Base-by-base conservation (phyloP, 2,329 filamentous ascomycete species). In the Epichloe uncinata region DNA sequence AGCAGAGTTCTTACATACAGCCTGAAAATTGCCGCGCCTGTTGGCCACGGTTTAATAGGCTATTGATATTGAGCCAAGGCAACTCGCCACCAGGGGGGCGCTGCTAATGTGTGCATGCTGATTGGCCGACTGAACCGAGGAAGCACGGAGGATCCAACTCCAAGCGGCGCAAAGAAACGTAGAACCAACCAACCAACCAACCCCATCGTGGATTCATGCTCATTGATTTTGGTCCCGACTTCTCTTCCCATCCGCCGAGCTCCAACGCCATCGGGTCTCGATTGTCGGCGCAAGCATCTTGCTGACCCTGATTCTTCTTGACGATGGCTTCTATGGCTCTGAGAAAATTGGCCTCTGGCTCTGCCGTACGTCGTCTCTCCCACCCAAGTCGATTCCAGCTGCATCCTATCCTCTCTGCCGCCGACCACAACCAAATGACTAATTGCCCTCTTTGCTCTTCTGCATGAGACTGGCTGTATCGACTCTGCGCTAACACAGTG, bases 301-400 rank as follows among this genome's bases (percentile, higher is more conserved):
- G 57, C 58, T 57, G 55, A 61, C 56, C 57, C 53, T 54, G 55
- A 55, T 50, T 57, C 52, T 55, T 55, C 58, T 58, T 62, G 59
- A 69, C 54, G 61, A 81, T 77, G 72, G 77, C 79, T 68, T 18
- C 16, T 18, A 18, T 18, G 16, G 77, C 77, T 64, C 70, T 81
- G 74, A 77, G 78, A 68, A 77, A 76, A 66, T 67, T 82, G 63
- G 71, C 74, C 64, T 64, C 72, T 61, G 70, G 71, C 65, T 70
- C 77, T 69, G 67, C 75, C 60, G 78, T 81, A 64, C 64, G 78
- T 76, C 20, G 42, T 18, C 36, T 41, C 42, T 5, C 30, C 34
- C 16, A 22, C 37, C 16, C n/a, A 36, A 12, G 20, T 16, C 18
- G 5, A 9, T 41, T 20, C 11, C 13, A 34, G 30, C 7, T n/a